Base-by-base conservation (phyloP, 768 basidiomycete genomes). In the Mycena rebaudengoi region DNA sequence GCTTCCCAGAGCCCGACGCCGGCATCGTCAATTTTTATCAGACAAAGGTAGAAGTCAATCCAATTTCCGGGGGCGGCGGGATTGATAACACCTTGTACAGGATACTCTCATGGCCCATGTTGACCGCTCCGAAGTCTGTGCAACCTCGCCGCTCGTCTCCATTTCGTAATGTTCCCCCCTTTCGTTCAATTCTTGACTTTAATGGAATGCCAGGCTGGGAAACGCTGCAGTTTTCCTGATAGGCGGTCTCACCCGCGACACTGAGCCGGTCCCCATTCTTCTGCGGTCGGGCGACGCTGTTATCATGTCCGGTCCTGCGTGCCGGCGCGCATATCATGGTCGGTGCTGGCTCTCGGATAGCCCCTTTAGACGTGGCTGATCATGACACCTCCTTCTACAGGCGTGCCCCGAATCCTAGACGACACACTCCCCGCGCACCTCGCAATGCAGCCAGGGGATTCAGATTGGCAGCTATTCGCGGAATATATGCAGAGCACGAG, bases 21-120 rank as follows among this genome's bases (percentile, higher is more conserved):
- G 97, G 96, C 8, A 98, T 99, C 52, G 91, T 98, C 55, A 99
- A 99, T 73, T 98, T 96, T 72, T 98, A 98, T 73, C 93, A 96
- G 75, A 85, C 83, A 44, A 91, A 89, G 76, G 89, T 86, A 30
- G 39, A 70, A 65, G 14, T 10, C 10, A 23, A 14, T 48, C n/a
- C 25, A 16, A 32, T 8, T 30, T 35, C 18, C n/a, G 40, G n/a
- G 18, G 30, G 14, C 28, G 14, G 50, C 57, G 28, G 45, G 14
- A 50, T 56, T 40, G 55, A n/a, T n/a, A n/a, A n/a, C n/a, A n/a
- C n/a, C n/a, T n/a, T n/a, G n/a, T n/a, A n/a, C n/a, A 89, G 86
- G 96, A 99, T 66, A 94, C 95, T 0, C 86, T 99, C 20, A 98
- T 98, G 91, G 97, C 88, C 0, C 97, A 99, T 74, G 94, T 98